phyloP scores from a whole-genome alignment of 2,329 filamentous ascomycete genomes.

The Xylaria digitata region DNA sequence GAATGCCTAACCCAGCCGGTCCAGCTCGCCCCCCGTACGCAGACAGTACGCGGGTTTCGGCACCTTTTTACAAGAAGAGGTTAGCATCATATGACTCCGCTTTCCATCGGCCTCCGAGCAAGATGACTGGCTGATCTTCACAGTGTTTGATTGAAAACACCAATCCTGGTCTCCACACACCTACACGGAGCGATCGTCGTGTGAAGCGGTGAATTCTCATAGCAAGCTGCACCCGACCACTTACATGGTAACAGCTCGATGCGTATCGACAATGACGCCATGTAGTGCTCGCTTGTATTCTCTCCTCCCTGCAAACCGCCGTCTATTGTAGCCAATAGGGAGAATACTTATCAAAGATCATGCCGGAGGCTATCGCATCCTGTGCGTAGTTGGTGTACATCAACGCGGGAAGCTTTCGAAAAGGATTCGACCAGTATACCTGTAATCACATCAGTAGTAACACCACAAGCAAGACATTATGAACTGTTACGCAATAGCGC shows the following conservation, averaged over 20 bases:
- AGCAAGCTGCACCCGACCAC: neutral
- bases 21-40: neutral
- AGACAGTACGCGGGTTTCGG: slow-evolving; percentile 15
- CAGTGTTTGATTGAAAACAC: slow-evolving; percentile 21
- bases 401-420: slow-evolving; percentile 5
- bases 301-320: slow-evolving; percentile 4
- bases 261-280: slow-evolving; percentile 1
- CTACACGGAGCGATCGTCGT: slow-evolving; percentile 23
- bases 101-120: slow-evolving; percentile 4
- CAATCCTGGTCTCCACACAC: slow-evolving; percentile 21
- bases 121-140: slow-evolving; percentile 23
- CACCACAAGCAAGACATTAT: neutral
- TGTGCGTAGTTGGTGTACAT: neutral
- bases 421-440: slow-evolving; percentile 15
- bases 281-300: neutral
- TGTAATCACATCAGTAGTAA: neutral
- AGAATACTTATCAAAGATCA: neutral
- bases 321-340: slow-evolving; percentile 14
- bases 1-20: slow-evolving; percentile 6
- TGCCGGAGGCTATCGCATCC: neutral
- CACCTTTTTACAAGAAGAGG: slow-evolving; percentile 2
- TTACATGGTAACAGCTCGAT: slow-evolving; percentile 2
- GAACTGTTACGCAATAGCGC: slow-evolving; percentile 16
- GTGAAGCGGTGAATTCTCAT: slow-evolving; percentile 24
- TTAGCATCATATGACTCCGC: slow-evolving; percentile 23